Percentiles rank a stretch among this genome's conserved stretches.
Conservation (phyloP, 306 rosid genomes). For the Vicia sativa region DNA sequence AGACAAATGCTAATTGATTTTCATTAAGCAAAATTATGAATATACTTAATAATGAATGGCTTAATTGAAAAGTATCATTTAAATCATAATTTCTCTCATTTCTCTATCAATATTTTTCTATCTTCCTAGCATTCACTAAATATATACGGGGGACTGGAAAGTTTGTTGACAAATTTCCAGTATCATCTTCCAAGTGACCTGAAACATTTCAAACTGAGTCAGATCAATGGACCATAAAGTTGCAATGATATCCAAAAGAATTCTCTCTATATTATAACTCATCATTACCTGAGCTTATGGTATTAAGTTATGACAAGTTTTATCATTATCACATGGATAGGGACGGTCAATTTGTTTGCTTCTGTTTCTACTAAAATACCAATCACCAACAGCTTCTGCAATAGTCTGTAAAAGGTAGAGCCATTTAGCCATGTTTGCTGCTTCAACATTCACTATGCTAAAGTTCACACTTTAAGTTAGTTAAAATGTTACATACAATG, state of each 20-base stretch:
- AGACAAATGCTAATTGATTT: slow-evolving; percentile 8
- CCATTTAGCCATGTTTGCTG: slow-evolving; percentile 12
- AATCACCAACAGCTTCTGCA: slow-evolving; percentile 92
- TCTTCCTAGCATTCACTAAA: slow-evolving; percentile 23
- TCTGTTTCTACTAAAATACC: slow-evolving; percentile 77
- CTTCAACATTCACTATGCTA: slow-evolving; percentile 1
- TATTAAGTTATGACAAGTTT: slow-evolving; percentile 75
- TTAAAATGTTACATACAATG: slow-evolving; percentile 11
- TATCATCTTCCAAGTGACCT: slow-evolving; percentile 39
- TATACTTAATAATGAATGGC: slow-evolving; percentile 23
- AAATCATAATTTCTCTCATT: slow-evolving; percentile 12
- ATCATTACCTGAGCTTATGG: slow-evolving; percentile 51
- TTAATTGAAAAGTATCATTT: slow-evolving; percentile 13
- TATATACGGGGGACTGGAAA: slow-evolving; percentile 33
- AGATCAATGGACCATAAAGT: slow-evolving; percentile 29
- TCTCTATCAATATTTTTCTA: slow-evolving; percentile 37
- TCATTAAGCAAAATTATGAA: not conserved
- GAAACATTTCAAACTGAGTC: slow-evolving; percentile 36
- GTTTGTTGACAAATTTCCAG: slow-evolving; percentile 10
- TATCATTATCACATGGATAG: slow-evolving; percentile 81
- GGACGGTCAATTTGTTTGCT: slow-evolving; percentile 74
- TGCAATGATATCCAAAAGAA: slow-evolving; percentile 6
- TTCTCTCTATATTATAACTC: not conserved
- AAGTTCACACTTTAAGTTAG: slow-evolving; percentile 8
- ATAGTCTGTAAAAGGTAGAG: slow-evolving; percentile 62